Conservation (phyloP, 2,329 filamentous ascomycete genomes). For the Dothideomycetidae sp. region DNA sequence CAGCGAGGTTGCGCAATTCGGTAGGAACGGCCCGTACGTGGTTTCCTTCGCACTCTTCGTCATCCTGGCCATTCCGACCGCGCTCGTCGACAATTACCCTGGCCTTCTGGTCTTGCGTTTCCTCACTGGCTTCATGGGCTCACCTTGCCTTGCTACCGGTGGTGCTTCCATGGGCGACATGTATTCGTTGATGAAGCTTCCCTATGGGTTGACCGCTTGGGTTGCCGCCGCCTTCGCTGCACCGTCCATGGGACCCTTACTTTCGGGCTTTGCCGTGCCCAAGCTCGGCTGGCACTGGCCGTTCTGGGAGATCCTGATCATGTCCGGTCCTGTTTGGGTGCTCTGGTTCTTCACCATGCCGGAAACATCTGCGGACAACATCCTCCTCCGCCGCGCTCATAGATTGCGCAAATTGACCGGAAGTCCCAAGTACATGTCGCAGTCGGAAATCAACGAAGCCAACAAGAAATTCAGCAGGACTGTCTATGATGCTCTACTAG, state of each 20-base stretch:
- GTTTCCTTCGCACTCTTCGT: slow-evolving; percentile 54
- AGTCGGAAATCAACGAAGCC: slow-evolving; percentile 50
- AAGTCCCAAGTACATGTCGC: slow-evolving; percentile 41
- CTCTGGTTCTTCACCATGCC: slow-evolving; percentile 46
- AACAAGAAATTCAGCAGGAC: slow-evolving; percentile 36
- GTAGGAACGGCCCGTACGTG: slow-evolving; percentile 54
- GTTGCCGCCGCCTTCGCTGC: slow-evolving; percentile 30
- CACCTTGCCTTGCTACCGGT: slow-evolving; percentile 47
- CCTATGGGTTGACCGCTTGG: slow-evolving; percentile 31
- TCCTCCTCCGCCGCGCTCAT: slow-evolving; percentile 45
- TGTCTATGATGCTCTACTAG: slow-evolving; percentile 37
- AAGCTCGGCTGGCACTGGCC: slow-evolving; percentile 49
- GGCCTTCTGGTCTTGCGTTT: slow-evolving; percentile 50
- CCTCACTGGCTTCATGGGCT: slow-evolving; percentile 51
- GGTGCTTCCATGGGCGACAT: slow-evolving; percentile 40
- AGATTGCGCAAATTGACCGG: slow-evolving; percentile 49
- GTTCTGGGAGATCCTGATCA: slow-evolving; percentile 49
- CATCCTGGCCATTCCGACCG: slow-evolving; percentile 51
- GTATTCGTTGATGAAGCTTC: slow-evolving; percentile 30
- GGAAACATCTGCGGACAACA: slow-evolving; percentile 46
- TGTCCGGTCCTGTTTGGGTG: slow-evolving; percentile 43
- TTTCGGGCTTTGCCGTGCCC: slow-evolving; percentile 46
- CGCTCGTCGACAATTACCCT: slow-evolving; percentile 47
- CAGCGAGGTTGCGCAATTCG: slow-evolving; percentile 51
- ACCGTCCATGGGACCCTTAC: slow-evolving; percentile 45